Percentiles rank a stretch among this genome's conserved stretches.
These are phyloP conservation scores for Nicotiana sylvestris DNA, from an alignment of 257 asterid species.

Conservation along the genomic window DNA sequence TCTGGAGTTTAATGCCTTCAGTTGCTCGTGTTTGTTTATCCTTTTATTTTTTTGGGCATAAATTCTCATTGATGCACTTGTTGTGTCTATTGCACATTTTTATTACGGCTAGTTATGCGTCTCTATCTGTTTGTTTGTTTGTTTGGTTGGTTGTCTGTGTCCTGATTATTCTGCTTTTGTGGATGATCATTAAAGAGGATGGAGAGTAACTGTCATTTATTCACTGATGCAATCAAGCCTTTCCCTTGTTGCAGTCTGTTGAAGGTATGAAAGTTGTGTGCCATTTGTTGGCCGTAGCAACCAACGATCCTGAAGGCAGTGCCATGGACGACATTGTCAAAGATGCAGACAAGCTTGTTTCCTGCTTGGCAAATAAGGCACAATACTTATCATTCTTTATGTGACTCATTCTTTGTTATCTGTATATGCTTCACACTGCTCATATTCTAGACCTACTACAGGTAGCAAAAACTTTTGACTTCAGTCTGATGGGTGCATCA, in stretches of 20 bases:
- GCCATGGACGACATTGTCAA: constrained; percentile 69
- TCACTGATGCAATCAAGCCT: background rate
- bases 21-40: background rate
- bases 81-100: background rate
- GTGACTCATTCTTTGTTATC: constrained; percentile 5
- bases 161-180: background rate
- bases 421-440: constrained; percentile 17
- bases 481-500: constrained; percentile 89
- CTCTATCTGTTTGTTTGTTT: background rate
- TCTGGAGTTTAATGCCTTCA: background rate
- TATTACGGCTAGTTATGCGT: background rate
- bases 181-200: background rate
- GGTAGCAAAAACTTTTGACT: constrained; percentile 96
- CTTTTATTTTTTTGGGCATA: background rate
- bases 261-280: constrained; percentile 99
- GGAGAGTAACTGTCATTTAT: background rate
- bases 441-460: constrained; percentile 26
- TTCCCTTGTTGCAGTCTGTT: constrained; percentile 70
- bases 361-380: constrained; percentile 95
- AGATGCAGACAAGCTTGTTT: constrained; percentile 97
- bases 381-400: constrained; percentile 1
- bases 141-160: background rate
- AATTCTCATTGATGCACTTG: background rate
- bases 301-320: constrained; percentile 83
- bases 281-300: constrained; percentile 86